Evolutionary conservation across 2,329 filamentous ascomycete genomes (phyloP), one percentile per base, ranked within the genome.

Genomic region (Microcyclosporella mali): DNA sequence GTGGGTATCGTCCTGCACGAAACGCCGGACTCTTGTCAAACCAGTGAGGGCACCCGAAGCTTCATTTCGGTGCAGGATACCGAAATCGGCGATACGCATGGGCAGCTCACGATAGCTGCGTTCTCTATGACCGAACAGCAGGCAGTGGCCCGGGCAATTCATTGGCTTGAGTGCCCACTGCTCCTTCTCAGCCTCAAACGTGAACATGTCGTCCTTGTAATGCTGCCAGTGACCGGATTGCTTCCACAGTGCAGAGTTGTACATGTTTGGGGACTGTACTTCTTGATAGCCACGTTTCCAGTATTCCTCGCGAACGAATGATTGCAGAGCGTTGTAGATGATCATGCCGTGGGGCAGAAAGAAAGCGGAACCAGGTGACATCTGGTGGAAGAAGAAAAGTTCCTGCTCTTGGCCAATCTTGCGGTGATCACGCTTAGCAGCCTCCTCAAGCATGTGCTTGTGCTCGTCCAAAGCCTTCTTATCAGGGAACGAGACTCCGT

Each of bases 211-310:
- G 51, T 97, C 90, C 61, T 88, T 80, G 73, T 95, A 92, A 63
- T 89, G 82, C 47, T 84, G 79, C 89, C 90, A 95, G 66, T 97
- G 92, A 37, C 92, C 92, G 7, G 88, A 95, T 16, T 81, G 85
- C 71, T 95, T 92, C 92, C 92, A 97, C 11, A 97, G 71, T 6
- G 87, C 78, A 10, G 88, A 81, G 62, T 95, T 94, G 73, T 84
- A 98, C 84, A 98, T 94, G 70, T 92, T 97, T 38, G 92, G 92
- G 3, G 89, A 88, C 63, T 89, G 87, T 49, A 98, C 92, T 67
- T 98, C 92, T 59, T 90, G 82, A 66, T 97, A 98, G 35, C 85
- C 88, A 51, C 92, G 85, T 64, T 85, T 87, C 75, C 86, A 88
- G 72, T 97, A 98, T 65, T 97, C 84, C 36, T 84, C 77, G 51